Evolutionary conservation across 257 asterid genomes (phyloP).

Genomic region (Rubia yunnanensis): DNA sequence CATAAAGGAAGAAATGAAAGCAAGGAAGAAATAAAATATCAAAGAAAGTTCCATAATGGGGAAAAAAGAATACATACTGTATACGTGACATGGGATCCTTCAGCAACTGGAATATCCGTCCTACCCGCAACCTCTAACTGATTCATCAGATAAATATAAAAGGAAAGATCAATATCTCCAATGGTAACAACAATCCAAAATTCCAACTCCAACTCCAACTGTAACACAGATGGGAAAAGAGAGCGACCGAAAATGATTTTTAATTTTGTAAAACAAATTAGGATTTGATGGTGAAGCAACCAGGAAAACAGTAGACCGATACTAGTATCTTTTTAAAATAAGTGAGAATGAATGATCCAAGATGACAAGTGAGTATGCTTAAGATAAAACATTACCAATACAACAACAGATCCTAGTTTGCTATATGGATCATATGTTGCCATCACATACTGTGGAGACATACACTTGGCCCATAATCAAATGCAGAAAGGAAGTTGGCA

Average conservation of each 20-base stretch:
- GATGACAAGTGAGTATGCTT: not conserved
- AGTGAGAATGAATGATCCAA: not conserved
- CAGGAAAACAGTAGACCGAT: not conserved
- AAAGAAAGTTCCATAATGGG: not conserved
- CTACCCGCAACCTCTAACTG: conserved; percentile 93
- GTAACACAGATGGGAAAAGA: not conserved
- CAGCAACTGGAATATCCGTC: conserved; percentile 93
- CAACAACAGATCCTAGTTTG: not conserved
- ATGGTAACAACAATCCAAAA: not conserved
- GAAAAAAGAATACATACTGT: conserved; percentile 45
- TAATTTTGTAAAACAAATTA: too few relatives aligned
- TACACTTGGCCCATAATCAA: not conserved
- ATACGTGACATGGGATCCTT: conserved; percentile 94
- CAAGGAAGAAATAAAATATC: not conserved
- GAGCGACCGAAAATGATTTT: too few relatives aligned
- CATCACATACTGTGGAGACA: not conserved
- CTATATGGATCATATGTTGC: not conserved
- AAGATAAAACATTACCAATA: not conserved
- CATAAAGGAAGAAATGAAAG: not conserved
- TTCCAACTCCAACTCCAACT: not conserved
- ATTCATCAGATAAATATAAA: conserved; percentile 9
- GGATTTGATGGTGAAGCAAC: not conserved
- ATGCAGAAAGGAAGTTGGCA: not conserved
- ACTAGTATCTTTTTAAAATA: not conserved
- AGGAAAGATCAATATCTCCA: conserved; percentile 7